A percentile compares a stretch with the other conserved stretches of the same genome.
Conservation (phyloP, 2,329 filamentous ascomycete species). For the Aspergillus sp. region DNA sequence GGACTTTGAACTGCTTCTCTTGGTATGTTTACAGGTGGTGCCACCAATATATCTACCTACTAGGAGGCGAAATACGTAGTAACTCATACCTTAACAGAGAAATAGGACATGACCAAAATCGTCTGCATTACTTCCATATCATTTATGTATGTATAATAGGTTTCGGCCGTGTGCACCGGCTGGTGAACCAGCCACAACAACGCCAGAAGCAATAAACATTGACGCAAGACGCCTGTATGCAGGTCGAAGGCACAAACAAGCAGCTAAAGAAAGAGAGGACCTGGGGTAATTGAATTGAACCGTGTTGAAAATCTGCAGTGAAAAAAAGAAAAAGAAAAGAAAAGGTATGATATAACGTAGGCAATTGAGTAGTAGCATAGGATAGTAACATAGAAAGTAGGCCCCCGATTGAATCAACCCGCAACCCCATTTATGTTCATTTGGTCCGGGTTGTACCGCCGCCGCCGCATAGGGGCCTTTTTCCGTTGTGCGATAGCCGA, state of each 20-base stretch:
- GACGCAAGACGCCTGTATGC: slow-evolving; percentile 23
- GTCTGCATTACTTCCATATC: background rate
- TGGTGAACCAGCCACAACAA: slow-evolving; percentile 8
- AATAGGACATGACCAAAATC: background rate
- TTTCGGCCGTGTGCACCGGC: background rate
- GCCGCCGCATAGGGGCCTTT: slow-evolving; percentile 45
- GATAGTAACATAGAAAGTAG: background rate
- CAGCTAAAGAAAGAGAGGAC: slow-evolving; percentile 10
- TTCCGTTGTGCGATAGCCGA: slow-evolving; percentile 42
- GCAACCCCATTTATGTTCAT: slow-evolving; percentile 37
- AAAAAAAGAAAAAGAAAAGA: background rate
- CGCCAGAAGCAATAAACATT: slow-evolving; percentile 11
- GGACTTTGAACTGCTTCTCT: too few relatives aligned
- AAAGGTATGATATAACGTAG: background rate
- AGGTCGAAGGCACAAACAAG: slow-evolving; percentile 10
- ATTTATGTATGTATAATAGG: background rate
- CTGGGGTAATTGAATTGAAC: background rate
- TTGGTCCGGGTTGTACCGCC: slow-evolving; percentile 34
- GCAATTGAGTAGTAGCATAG: background rate
- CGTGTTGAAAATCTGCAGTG: background rate
- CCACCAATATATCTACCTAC: too few relatives aligned
- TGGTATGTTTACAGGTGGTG: too few relatives aligned
- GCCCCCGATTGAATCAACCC: slow-evolving; percentile 7
- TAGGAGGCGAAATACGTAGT: too few relatives aligned
- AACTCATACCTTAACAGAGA: background rate